Percentiles rank a stretch among this genome's conserved stretches.
Conservation (phyloP, 2,329 filamentous ascomycete species). For the Fusarium sp. region DNA sequence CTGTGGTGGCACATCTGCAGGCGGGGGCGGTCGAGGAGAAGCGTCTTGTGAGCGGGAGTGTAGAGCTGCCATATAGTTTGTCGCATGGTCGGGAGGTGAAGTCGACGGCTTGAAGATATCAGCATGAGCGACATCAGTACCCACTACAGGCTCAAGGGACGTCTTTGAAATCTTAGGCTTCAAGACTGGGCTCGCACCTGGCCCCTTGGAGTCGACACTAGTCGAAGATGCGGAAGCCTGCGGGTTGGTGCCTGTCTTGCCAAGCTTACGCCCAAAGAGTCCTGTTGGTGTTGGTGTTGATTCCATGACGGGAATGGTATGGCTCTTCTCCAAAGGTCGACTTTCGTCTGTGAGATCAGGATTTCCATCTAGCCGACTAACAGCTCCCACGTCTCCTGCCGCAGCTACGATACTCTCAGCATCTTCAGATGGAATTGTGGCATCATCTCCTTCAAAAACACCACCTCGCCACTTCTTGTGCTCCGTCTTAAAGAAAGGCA, state of each 20-base stretch:
- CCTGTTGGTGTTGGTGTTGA: slow-evolving; percentile 55
- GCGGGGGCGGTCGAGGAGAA: slow-evolving; percentile 62
- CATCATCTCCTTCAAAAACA: slow-evolving; percentile 76
- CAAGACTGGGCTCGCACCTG: slow-evolving; percentile 54
- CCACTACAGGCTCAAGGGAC: slow-evolving; percentile 75
- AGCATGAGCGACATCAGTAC: slow-evolving; percentile 76
- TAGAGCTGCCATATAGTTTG: slow-evolving; percentile 76
- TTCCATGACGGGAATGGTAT: slow-evolving; percentile 65
- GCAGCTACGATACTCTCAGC: slow-evolving; percentile 51
- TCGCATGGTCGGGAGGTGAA: slow-evolving; percentile 72
- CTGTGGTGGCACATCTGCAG: slow-evolving; percentile 53
- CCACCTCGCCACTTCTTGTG: slow-evolving; percentile 87
- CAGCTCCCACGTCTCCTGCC: slow-evolving; percentile 64
- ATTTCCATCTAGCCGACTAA: slow-evolving; percentile 61
- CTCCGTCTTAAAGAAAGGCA: slow-evolving; percentile 88
- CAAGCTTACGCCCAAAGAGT: slow-evolving; percentile 67
- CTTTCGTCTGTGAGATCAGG: slow-evolving; percentile 58
- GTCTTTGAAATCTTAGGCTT: slow-evolving; percentile 58
- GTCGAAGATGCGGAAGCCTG: slow-evolving; percentile 62
- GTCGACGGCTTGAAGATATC: slow-evolving; percentile 73
- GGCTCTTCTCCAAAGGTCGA: slow-evolving; percentile 69
- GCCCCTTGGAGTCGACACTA: slow-evolving; percentile 63
- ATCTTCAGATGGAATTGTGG: slow-evolving; percentile 53
- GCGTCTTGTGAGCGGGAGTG: slow-evolving; percentile 73
- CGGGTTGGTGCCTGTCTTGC: slow-evolving; percentile 54